Percentiles rank a stretch among this genome's conserved stretches.
Evolutionary conservation across 352 stramenopile species (phyloP).

Genomic region (Phytophthora sp.): DNA sequence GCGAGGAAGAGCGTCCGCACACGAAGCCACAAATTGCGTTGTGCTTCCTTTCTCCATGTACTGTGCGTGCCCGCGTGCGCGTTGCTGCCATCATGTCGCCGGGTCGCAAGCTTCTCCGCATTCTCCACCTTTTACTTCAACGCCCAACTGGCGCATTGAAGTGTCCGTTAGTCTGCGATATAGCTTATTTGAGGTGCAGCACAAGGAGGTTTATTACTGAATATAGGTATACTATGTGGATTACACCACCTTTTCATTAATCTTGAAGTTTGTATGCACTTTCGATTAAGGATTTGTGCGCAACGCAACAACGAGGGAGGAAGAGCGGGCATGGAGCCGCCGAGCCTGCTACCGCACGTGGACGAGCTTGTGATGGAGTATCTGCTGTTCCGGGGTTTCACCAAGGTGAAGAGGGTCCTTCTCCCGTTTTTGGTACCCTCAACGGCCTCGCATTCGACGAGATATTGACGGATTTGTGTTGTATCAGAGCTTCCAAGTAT

Average conservation of each 20-base stretch:
- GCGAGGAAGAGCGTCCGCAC: background rate
- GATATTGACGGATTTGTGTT: slow-evolving; percentile 11
- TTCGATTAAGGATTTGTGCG: slow-evolving; percentile 26
- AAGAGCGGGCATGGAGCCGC: slow-evolving; percentile 37
- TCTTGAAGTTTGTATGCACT: slow-evolving; percentile 36
- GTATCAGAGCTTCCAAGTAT: slow-evolving; percentile 76
- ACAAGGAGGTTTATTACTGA: no score
- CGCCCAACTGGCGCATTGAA: slow-evolving; percentile 32
- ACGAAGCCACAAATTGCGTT: slow-evolving; percentile 38
- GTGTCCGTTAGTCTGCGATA: background rate
- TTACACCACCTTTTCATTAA: background rate
- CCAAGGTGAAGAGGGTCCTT: slow-evolving; percentile 46
- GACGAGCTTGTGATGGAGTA: slow-evolving; percentile 90
- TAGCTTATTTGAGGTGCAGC: background rate
- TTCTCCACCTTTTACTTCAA: slow-evolving; percentile 39
- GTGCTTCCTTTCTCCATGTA: no score
- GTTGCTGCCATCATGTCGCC: slow-evolving; percentile 18
- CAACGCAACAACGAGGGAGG: slow-evolving; percentile 29
- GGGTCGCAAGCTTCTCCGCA: slow-evolving; percentile 26
- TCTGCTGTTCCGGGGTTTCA: slow-evolving; percentile 86
- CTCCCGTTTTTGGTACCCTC: background rate
- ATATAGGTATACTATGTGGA: background rate
- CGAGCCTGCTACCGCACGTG: slow-evolving; percentile 71
- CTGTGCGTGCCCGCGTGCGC: no score
- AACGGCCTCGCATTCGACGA: slow-evolving; percentile 1